These are phyloP conservation scores for Plantago lanceolata DNA, from an alignment of 305 asterid genomes.

Conservation along the genomic window DNA sequence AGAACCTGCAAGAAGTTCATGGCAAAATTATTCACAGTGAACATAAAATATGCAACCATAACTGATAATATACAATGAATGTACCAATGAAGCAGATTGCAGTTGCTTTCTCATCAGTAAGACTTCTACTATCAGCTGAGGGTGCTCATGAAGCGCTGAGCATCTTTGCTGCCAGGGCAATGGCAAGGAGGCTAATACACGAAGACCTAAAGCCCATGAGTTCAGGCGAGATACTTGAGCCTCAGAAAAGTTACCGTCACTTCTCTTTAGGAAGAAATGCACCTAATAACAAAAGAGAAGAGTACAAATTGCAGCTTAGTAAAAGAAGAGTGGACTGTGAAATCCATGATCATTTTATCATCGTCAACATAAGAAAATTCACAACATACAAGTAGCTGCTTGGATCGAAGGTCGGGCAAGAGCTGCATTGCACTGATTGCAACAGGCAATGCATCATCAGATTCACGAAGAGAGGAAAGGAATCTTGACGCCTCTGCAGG, in stretches of 20 bases:
- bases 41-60: conserved; percentile 18
- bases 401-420: conserved; percentile 89
- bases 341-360: conserved; percentile 22
- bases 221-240: conserved; percentile 86
- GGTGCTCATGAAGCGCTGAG: conserved; percentile 93
- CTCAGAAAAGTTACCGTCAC: conserved; percentile 83
- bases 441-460: conserved; percentile 96
- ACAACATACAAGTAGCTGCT: conserved; percentile 90
- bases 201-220: conserved; percentile 98
- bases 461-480: conserved; percentile 83
- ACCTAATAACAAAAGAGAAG: conserved; percentile 41
- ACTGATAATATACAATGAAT: conserved; percentile 21
- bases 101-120: conserved; percentile 96
- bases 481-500: conserved; percentile 99
- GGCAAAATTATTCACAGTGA: conserved; percentile 25
- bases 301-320: background rate
- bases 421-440: conserved; percentile 99
- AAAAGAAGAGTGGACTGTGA: background rate
- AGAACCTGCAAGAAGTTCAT: conserved; percentile 59
- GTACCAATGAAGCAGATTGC: conserved; percentile 94
- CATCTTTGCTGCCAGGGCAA: conserved; percentile 98
- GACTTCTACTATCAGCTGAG: conserved; percentile 92
- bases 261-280: conserved; percentile 94
- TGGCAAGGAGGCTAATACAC: conserved; percentile 90
- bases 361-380: conserved; percentile 22